phyloP scores from a whole-genome alignment of 2,329 filamentous ascomycete genomes.

The Ophiocordyceps unilateralis region DNA sequence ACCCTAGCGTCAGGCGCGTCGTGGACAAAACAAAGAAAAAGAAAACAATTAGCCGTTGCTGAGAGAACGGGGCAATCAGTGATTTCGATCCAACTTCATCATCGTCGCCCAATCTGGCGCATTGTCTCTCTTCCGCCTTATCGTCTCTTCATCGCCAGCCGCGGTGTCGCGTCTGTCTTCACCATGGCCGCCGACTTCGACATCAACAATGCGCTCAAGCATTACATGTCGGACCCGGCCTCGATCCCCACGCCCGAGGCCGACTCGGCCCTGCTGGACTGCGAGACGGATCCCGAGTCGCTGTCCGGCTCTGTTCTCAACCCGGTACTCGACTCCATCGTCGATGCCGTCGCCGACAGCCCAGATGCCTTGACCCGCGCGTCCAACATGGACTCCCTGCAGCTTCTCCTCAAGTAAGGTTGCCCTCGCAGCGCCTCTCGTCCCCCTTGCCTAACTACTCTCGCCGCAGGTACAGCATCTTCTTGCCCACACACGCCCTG shows the following conservation, averaged over 20 bases:
- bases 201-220: slow-evolving; percentile 90
- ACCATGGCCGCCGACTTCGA: slow-evolving; percentile 69
- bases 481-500: slow-evolving; percentile 63
- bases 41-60: slow-evolving; percentile 5
- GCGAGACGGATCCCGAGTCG: slow-evolving; percentile 78
- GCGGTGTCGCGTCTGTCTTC: slow-evolving; percentile 13
- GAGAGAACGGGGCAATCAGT: slow-evolving; percentile 4
- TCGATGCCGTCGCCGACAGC: slow-evolving; percentile 81
- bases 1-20: slow-evolving; percentile 5
- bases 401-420: slow-evolving; percentile 94
- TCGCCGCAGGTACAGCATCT: slow-evolving; percentile 53
- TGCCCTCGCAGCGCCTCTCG: slow-evolving; percentile 22
- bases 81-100: not conserved
- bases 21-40: slow-evolving; percentile 17
- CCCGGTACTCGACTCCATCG: slow-evolving; percentile 72
- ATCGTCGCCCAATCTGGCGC: slow-evolving; percentile 1
- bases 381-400: slow-evolving; percentile 75
- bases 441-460: not conserved
- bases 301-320: slow-evolving; percentile 68
- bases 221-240: slow-evolving; percentile 86
- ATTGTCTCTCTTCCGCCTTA: not conserved
- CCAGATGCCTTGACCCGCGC: slow-evolving; percentile 72
- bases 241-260: slow-evolving; percentile 75
- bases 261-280: slow-evolving; percentile 66
- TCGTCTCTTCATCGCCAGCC: too few species aligned